These are phyloP conservation scores for Globisporangium cystogenes DNA, from an alignment of 352 stramenopile genomes.

Conservation along the genomic window DNA sequence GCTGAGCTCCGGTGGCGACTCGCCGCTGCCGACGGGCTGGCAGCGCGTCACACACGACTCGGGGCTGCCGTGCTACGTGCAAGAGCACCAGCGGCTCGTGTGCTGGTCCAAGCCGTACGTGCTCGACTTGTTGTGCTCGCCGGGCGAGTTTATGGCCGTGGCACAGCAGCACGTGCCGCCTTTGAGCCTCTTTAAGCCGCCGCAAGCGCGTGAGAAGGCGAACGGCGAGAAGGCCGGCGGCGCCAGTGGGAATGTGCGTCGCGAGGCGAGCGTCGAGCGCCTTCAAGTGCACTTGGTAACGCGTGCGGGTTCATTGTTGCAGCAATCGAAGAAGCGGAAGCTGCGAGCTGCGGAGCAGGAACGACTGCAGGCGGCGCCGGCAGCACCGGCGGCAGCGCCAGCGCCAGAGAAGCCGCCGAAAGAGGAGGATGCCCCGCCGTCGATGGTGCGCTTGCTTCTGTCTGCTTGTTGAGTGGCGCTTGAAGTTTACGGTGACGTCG, in stretches of 20 bases:
- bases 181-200: conserved; percentile 48
- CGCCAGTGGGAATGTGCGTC: no score
- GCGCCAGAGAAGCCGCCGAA: conserved; percentile 6
- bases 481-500: not conserved
- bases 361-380: not conserved
- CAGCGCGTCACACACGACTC: conserved; percentile 56
- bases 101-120: conserved; percentile 71
- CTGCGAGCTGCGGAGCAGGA: conserved; percentile 19
- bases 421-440: conserved; percentile 13
- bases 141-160: conserved; percentile 29
- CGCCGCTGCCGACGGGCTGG: conserved; percentile 55
- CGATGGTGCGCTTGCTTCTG: conserved; percentile 26
- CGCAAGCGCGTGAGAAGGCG: conserved; percentile 7
- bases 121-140: conserved; percentile 24
- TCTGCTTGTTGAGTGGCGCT: no score
- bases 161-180: conserved; percentile 60
- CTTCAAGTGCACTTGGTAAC: not conserved
- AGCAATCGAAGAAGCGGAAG: conserved; percentile 42
- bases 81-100: conserved; percentile 44
- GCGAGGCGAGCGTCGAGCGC: not conserved
- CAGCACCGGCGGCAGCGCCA: not conserved
- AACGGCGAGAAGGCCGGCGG: not conserved
- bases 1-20: conserved; percentile 38
- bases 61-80: conserved; percentile 63
- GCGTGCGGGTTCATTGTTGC: not conserved